Evolutionary conservation across 306 rosid genomes (phyloP).

Genomic region (Lupinus albus): DNA sequence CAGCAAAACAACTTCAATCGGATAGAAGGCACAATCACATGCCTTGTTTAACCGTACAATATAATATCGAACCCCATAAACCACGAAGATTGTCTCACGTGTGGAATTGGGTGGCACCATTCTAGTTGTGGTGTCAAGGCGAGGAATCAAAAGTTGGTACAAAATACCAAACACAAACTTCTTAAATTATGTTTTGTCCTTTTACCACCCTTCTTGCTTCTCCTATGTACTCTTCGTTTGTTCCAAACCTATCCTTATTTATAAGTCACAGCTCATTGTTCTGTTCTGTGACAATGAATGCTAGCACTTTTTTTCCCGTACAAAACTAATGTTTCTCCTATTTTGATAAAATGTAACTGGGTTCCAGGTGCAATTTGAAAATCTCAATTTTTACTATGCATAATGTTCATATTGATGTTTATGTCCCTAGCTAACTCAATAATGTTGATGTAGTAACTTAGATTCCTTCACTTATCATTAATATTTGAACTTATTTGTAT

Average conservation of each 20-base stretch:
- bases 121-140: no score
- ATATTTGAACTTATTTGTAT: no score
- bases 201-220: slow-evolving; percentile 22
- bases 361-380: neutral
- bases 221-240: slow-evolving; percentile 22
- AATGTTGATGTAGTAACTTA: no score
- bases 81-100: no score
- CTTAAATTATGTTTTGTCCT: neutral
- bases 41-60: no score
- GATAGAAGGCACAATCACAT: no score
- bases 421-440: neutral
- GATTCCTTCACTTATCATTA: no score
- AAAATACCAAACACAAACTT: no score
- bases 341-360: neutral
- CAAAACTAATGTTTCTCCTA: neutral
- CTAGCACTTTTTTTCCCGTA: slow-evolving; percentile 3
- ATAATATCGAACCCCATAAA: no score
- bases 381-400: slow-evolving; percentile 31
- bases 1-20: no score
- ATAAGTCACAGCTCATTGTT: neutral
- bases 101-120: no score
- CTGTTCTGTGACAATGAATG: neutral
- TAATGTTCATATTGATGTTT: neutral
- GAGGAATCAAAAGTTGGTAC: no score
- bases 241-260: slow-evolving; percentile 47